Evolutionary conservation across 2,329 filamentous ascomycete genomes (phyloP), one percentile per base, ranked within the genome.

Genomic region (Neonectria neomacrospora): DNA sequence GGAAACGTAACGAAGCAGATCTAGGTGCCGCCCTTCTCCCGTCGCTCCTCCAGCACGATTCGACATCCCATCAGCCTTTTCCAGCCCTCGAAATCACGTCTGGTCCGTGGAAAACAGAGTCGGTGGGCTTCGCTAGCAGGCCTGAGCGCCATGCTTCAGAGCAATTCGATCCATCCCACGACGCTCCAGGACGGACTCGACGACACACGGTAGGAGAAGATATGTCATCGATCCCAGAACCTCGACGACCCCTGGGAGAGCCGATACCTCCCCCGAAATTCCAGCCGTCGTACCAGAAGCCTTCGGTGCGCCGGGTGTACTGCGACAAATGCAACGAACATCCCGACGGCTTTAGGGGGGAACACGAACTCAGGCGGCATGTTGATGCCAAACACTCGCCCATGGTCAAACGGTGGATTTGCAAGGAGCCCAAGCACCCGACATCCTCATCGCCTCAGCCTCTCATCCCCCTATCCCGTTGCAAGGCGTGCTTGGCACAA

Each of bases 271-370:
- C 75, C 1, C 70, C 76, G 18, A 72, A 73, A 30, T 75, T 75
- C 37, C 75, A 73, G 20, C 76, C 81, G 1, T 77, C 82, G 0
- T 86, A 85, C 60, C 84, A 85, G 63, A 79, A 84, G 26, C 81
- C 83, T 22, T 86, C 88, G 23, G 85, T 93, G 54, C 86, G 88
- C 23, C 91, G 93, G 69, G 90, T 94, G 53, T 90, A 88, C 74
- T 97, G 94, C 77, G 82, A 83, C 18, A 87, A 91, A 70, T 97
- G 94, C 80, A 89, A 90, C 68, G 91, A 93, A 72, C 90, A 95
- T 64, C 91, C 91, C 3, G 90, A 94, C 64, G 94, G 94, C 5
- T 97, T 97, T 77, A 90, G 94, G 48, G 94, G 94, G 61, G 93
- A 96, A 59, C 94, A 97, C 77, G 94, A 97, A 77, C 83, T 94